These are phyloP conservation scores for Globisporangium paddicum DNA, from an alignment of 352 stramenopile species.

Conservation along the genomic window DNA sequence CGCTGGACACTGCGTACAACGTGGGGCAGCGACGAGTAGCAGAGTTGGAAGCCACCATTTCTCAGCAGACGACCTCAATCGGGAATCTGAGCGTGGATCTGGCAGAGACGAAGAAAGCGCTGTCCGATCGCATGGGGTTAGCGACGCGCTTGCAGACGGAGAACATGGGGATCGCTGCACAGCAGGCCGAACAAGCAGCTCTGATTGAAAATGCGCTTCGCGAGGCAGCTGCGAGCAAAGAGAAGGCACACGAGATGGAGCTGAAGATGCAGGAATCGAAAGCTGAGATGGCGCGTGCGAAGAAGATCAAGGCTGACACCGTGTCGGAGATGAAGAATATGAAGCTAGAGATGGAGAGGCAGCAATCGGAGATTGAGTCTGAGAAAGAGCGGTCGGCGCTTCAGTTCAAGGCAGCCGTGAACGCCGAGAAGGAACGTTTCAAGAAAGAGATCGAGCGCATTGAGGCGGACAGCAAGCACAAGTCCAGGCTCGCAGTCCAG, in stretches of 20 bases:
- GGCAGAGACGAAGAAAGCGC: slow-evolving; percentile 73
- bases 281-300: slow-evolving; percentile 43
- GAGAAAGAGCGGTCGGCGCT: slow-evolving; percentile 7
- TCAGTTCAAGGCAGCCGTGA: slow-evolving; percentile 23
- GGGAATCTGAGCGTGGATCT: slow-evolving; percentile 69
- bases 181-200: slow-evolving; percentile 71
- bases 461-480: slow-evolving; percentile 75
- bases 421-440: slow-evolving; percentile 39
- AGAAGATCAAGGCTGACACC: slow-evolving; percentile 46
- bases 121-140: slow-evolving; percentile 80
- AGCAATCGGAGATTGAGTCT: slow-evolving; percentile 4
- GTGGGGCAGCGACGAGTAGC: slow-evolving; percentile 29
- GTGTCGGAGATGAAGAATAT: slow-evolving; percentile 36
- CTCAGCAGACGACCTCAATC: slow-evolving; percentile 50
- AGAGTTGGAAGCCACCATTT: slow-evolving; percentile 44
- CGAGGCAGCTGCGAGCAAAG: slow-evolving; percentile 40
- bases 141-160: slow-evolving; percentile 79
- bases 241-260: slow-evolving; percentile 41
- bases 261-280: slow-evolving; percentile 50
- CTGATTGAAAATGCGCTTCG: slow-evolving; percentile 66
- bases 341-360: slow-evolving; percentile 39
- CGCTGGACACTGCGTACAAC: slow-evolving; percentile 31
- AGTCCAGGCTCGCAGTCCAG: slow-evolving; percentile 82
- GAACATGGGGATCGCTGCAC: slow-evolving; percentile 81
- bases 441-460: slow-evolving; percentile 57